Conservation (phyloP, 2,329 filamentous ascomycete genomes). For the Calonectria henricotiae region DNA sequence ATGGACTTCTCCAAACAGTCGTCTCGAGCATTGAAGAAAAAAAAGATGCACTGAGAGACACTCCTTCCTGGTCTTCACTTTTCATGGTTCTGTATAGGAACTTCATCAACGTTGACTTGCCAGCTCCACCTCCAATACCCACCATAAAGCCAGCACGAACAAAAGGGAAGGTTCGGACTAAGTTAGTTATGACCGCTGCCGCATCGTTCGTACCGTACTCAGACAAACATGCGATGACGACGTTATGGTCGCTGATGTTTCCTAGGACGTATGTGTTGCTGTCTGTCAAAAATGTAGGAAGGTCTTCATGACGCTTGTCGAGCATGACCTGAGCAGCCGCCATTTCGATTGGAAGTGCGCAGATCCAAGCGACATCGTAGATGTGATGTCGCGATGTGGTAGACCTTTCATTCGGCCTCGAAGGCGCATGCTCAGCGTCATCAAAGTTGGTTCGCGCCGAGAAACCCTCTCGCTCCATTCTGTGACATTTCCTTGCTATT, state of each 20-base stretch:
- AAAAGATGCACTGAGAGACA: neutral
- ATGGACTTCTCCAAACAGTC: constrained; percentile 1
- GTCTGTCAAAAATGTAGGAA: constrained; percentile 33
- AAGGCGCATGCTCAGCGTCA: neutral
- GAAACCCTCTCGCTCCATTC: neutral
- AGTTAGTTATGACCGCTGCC: constrained; percentile 44
- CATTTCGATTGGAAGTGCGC: constrained; percentile 50
- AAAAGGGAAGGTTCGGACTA: constrained; percentile 61
- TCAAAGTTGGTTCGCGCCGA: too few relatives aligned
- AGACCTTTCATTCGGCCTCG: too few relatives aligned
- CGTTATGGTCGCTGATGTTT: constrained; percentile 44
- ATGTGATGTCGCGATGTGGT: neutral
- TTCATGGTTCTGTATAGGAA: neutral
- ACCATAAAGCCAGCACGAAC: constrained; percentile 44
- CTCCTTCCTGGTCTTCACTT: too few relatives aligned
- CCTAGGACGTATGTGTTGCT: constrained; percentile 51
- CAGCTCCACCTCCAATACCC: constrained; percentile 46
- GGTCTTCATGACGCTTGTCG: constrained; percentile 46
- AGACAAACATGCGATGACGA: constrained; percentile 52
- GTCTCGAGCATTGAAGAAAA: constrained; percentile 24
- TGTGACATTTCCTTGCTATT: neutral
- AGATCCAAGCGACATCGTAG: constrained; percentile 55
- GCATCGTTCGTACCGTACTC: constrained; percentile 49
- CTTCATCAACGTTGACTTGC: constrained; percentile 24
- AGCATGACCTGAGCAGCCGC: constrained; percentile 52